These are phyloP conservation scores for Candida rishiriensis DNA, from an alignment of 805 yeast genomes.

Conservation along the genomic window DNA sequence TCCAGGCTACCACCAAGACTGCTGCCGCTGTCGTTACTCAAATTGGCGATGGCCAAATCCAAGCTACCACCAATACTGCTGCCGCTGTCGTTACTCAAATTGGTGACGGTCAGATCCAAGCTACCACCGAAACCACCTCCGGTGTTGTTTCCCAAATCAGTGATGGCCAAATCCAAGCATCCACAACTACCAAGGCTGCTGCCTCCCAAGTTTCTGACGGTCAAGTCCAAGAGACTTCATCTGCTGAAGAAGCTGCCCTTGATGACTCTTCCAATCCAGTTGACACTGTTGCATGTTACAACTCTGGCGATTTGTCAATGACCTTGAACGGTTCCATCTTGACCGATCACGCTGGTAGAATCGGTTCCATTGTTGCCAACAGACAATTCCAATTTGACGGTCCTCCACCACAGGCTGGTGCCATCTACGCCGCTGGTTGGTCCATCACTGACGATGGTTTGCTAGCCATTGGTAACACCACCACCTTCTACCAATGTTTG, in stretches of 20 bases:
- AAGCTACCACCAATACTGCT: conserved; percentile 35
- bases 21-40: conserved; percentile 28
- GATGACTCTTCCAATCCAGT: conserved; percentile 15
- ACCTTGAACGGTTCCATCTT: conserved; percentile 37
- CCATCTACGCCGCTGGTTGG: conserved; percentile 51
- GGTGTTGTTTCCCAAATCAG: conserved; percentile 27
- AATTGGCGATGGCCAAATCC: conserved; percentile 46
- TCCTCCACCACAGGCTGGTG: conserved; percentile 61
- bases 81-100: conserved; percentile 31
- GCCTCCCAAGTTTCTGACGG: conserved; percentile 45
- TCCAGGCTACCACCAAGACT: conserved; percentile 35
- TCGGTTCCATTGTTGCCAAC: conserved; percentile 58
- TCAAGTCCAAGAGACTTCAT: conserved; percentile 36
- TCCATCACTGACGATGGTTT: conserved; percentile 39
- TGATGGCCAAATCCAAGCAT: conserved; percentile 35
- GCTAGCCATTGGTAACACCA: conserved; percentile 46
- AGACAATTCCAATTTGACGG: conserved; percentile 65
- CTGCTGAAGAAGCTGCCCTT: conserved; percentile 25
- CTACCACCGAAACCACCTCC: conserved; percentile 30
- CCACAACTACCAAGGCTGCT: conserved; percentile 32
- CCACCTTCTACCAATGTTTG: conserved; percentile 49
- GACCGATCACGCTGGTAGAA: conserved; percentile 46
- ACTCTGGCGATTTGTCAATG: conserved; percentile 39
- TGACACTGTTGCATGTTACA: conserved; percentile 30
- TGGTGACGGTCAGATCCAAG: conserved; percentile 22